Percentiles rank a stretch among this genome's conserved stretches.
These are phyloP conservation scores for Penicillium aurantiogriseum DNA, from an alignment of 2,329 filamentous ascomycete species.

Conservation along the genomic window DNA sequence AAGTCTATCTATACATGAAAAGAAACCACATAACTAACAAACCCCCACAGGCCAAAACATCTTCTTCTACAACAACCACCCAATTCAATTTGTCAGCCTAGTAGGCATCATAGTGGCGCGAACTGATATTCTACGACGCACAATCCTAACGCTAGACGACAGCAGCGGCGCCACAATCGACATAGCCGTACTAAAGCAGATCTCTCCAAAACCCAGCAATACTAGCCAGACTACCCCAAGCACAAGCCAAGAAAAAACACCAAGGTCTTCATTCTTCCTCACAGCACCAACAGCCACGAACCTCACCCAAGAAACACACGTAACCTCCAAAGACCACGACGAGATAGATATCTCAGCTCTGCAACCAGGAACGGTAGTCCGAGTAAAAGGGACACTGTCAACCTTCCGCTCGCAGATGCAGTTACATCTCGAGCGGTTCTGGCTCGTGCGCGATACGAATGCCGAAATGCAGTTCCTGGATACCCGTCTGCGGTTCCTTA, in stretches of 20 bases:
- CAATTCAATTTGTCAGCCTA: slow-evolving; percentile 71
- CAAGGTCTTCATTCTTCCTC: slow-evolving; percentile 3
- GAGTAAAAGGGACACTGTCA: slow-evolving; percentile 57
- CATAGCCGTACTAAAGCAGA: slow-evolving; percentile 46
- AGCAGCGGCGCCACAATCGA: slow-evolving; percentile 60
- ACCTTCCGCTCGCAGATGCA: slow-evolving; percentile 53
- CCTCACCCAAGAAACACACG: slow-evolving; percentile 13
- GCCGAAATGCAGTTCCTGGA: slow-evolving; percentile 56
- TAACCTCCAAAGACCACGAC: slow-evolving; percentile 32
- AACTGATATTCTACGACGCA: slow-evolving; percentile 54
- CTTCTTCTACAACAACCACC: slow-evolving; percentile 70
- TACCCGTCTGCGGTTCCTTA: slow-evolving; percentile 50
- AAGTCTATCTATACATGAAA: slow-evolving; percentile 2
- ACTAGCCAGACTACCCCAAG: slow-evolving; percentile 26
- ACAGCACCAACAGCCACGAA: neutral
- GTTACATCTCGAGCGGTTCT: slow-evolving; percentile 54
- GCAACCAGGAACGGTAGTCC: slow-evolving; percentile 52
- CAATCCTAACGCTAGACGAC: slow-evolving; percentile 59
- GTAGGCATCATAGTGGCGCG: slow-evolving; percentile 67
- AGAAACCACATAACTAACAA: neutral
- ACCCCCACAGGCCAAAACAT: slow-evolving; percentile 50
- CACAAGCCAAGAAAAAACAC: slow-evolving; percentile 16
- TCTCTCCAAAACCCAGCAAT: slow-evolving; percentile 8
- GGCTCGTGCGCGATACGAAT: slow-evolving; percentile 50
- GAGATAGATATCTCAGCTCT: slow-evolving; percentile 49